Conservation (phyloP, 805 yeast genomes). For the Kuraishia ogatae region DNA sequence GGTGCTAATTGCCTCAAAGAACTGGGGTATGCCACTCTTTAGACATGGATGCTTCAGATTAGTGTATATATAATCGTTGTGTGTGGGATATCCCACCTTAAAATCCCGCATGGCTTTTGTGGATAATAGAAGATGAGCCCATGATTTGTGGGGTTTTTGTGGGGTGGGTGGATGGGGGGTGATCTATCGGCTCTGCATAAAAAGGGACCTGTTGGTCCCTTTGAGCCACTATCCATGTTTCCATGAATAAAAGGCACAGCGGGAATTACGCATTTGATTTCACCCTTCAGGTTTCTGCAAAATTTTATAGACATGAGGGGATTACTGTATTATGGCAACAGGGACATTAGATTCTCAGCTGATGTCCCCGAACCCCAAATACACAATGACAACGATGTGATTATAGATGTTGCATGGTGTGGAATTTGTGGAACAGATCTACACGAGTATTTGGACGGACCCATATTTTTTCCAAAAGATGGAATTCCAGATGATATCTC, state of each 20-base stretch:
- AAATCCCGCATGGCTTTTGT: neutral
- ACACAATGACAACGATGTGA: slow-evolving; percentile 8
- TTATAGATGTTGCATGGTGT: slow-evolving; percentile 24
- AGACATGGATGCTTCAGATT: neutral
- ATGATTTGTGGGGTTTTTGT: neutral
- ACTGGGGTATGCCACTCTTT: neutral
- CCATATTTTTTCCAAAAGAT: slow-evolving; percentile 39
- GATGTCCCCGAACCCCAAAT: slow-evolving; percentile 14
- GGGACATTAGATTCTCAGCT: slow-evolving; percentile 32
- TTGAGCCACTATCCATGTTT: neutral
- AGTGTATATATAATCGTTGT: too few relatives aligned
- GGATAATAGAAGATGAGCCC: neutral
- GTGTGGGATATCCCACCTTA: neutral
- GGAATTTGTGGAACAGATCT: slow-evolving; percentile 62
- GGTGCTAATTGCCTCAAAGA: neutral
- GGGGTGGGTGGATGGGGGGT: neutral
- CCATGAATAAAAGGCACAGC: neutral
- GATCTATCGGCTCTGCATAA: neutral
- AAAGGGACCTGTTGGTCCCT: neutral
- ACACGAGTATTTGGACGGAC: slow-evolving; percentile 50
- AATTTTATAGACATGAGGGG: slow-evolving; percentile 31
- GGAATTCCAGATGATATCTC: neutral
- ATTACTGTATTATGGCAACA: slow-evolving; percentile 35
- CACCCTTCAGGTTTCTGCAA: neutral
- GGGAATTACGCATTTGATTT: neutral